Conservation (phyloP, 805 yeast species). For the Candida pini region DNA sequence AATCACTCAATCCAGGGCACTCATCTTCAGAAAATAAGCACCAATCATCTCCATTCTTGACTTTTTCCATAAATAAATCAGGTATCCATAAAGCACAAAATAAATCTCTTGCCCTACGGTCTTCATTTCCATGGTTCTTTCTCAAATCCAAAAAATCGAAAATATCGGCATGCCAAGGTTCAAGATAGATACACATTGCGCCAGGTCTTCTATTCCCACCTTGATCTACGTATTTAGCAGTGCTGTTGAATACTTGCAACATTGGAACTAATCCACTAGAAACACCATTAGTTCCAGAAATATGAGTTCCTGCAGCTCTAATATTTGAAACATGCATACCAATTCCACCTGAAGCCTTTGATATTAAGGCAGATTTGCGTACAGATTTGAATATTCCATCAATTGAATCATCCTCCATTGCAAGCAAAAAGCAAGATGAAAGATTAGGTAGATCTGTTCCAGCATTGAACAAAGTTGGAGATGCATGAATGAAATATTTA, state of each 20-base stretch:
- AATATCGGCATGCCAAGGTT: constrained; percentile 96
- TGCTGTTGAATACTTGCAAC: constrained; percentile 90
- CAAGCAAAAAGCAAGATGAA: constrained; percentile 88
- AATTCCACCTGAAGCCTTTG: constrained; percentile 94
- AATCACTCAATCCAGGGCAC: constrained; percentile 80
- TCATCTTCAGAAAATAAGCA: constrained; percentile 84
- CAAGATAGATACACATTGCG: constrained; percentile 89
- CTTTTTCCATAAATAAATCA: constrained; percentile 89
- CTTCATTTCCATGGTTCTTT: constrained; percentile 95
- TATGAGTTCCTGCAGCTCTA: constrained; percentile 79
- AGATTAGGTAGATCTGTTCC: constrained; percentile 82
- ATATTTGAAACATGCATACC: constrained; percentile 88
- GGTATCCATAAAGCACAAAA: constrained; percentile 95
- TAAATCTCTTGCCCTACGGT: constrained; percentile 85
- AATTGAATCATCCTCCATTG: constrained; percentile 91
- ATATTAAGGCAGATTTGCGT: constrained; percentile 81
- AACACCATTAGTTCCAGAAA: constrained; percentile 88
- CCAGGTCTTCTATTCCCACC: constrained; percentile 99
- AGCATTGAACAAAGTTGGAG: constrained; percentile 91
- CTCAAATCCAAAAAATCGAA: constrained; percentile 81
- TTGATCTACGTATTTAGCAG: constrained; percentile 96
- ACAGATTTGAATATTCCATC: constrained; percentile 92
- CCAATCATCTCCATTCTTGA: constrained; percentile 76
- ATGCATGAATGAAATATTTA: constrained; percentile 87
- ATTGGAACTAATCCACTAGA: constrained; percentile 94